phyloP scores from a whole-genome alignment of 2,329 filamentous ascomycete genomes.

The Xylariaceae sp. region DNA sequence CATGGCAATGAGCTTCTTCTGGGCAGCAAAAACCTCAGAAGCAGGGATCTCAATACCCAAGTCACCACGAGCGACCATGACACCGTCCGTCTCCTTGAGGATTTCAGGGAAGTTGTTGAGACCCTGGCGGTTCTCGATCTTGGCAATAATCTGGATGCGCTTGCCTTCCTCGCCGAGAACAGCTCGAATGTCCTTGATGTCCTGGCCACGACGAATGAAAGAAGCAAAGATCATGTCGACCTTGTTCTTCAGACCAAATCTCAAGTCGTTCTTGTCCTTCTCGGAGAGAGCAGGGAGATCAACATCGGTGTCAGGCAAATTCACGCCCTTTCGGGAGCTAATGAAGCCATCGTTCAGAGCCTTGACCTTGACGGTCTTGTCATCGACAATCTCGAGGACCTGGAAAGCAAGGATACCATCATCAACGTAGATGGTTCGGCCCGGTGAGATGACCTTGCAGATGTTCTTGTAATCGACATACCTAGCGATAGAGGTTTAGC shows the following conservation, averaged over 20 bases:
- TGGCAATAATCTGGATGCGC: constrained; percentile 98
- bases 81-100: constrained; percentile 89
- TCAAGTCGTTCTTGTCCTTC: constrained; percentile 93
- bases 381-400: constrained; percentile 80
- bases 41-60: constrained; percentile 98
- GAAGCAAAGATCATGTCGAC: constrained; percentile 99
- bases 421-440: constrained; percentile 95
- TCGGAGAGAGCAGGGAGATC: constrained; percentile 95
- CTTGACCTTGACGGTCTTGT: constrained; percentile 78
- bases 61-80: constrained; percentile 99
- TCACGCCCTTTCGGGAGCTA: constrained; percentile 98
- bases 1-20: constrained; percentile 99
- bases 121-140: constrained; percentile 99
- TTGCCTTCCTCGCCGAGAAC: constrained; percentile 88
- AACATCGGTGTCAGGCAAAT: constrained; percentile 97
- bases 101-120: constrained; percentile 99
- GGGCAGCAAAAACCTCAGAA: constrained; percentile 95
- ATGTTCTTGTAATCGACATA: constrained; percentile 99
- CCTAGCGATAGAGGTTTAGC: constrained; percentile 41
- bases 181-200: constrained; percentile 85
- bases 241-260: constrained; percentile 95
- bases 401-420: constrained; percentile 97
- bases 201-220: constrained; percentile 90
- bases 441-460: constrained; percentile 89
- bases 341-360: constrained; percentile 98